A percentile compares a stretch with the other conserved stretches of the same genome.
These are phyloP conservation scores for Kickxella alabastrina DNA, from an alignment of 192 early-diverging fungal genomes.

Conservation along the genomic window DNA sequence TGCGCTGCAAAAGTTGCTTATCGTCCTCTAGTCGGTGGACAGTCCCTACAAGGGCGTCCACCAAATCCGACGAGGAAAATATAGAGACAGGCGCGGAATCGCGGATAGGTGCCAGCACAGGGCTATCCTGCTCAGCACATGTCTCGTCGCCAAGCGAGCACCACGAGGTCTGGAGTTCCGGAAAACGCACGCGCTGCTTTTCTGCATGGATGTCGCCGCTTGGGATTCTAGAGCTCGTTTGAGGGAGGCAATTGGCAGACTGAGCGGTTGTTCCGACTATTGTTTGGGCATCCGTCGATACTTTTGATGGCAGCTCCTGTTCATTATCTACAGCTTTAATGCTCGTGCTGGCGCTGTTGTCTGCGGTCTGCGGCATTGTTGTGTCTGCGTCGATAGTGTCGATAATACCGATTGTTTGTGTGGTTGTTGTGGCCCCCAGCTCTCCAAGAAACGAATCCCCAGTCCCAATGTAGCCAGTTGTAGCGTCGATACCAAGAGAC, in stretches of 20 bases:
- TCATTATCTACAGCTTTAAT: background rate
- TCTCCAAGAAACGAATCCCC: background rate
- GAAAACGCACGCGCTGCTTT: background rate
- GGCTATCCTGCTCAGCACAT: slow-evolving; percentile 6
- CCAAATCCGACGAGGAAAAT: slow-evolving; percentile 39
- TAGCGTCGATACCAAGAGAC: background rate
- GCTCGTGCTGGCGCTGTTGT: background rate
- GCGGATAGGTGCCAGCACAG: slow-evolving; percentile 3
- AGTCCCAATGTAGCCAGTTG: background rate
- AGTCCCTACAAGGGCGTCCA: slow-evolving; percentile 41
- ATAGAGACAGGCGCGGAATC: background rate
- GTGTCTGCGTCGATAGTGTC: background rate
- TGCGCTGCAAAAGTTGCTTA: slow-evolving; percentile 45
- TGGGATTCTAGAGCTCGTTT: background rate
- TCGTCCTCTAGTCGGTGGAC: slow-evolving; percentile 48
- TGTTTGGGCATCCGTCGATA: slow-evolving; percentile 8
- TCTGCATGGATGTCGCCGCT: background rate
- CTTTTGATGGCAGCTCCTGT: background rate
- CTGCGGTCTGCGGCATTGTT: background rate
- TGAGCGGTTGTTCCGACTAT: slow-evolving; percentile 6
- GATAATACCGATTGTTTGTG: background rate
- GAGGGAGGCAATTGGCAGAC: slow-evolving; percentile 3
- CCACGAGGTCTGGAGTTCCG: slow-evolving; percentile 11
- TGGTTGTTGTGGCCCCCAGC: background rate
- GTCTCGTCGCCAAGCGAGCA: background rate